Conservation (phyloP, 805 yeast species). For the Spathaspora girioi region DNA sequence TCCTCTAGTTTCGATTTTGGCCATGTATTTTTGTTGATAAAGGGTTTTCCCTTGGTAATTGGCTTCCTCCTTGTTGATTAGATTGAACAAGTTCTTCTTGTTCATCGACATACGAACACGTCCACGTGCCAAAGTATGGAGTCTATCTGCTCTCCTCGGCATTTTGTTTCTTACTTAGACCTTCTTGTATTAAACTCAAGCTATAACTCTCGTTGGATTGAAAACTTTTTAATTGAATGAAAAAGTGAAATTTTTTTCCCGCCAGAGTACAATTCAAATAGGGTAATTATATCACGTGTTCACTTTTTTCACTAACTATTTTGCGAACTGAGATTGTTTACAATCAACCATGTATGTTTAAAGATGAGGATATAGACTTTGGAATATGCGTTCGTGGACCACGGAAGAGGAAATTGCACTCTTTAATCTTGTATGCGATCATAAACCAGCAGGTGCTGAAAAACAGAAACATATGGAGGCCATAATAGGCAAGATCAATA, state of each 20-base stretch:
- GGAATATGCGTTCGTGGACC: constrained; percentile 41
- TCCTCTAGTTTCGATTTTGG: constrained; percentile 88
- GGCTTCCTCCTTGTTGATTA: constrained; percentile 66
- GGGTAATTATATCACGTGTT: constrained; percentile 1
- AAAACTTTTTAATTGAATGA: neutral
- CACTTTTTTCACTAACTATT: neutral
- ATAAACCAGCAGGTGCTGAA: constrained; percentile 63
- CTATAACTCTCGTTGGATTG: neutral
- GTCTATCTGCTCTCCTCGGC: constrained; percentile 60
- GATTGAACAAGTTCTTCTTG: constrained; percentile 85
- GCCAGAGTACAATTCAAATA: neutral
- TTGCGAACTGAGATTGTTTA: neutral
- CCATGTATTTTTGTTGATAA: constrained; percentile 87
- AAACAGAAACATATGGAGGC: constrained; percentile 41
- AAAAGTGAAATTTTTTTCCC: constrained; percentile 1
- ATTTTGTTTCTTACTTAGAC: constrained; percentile 22
- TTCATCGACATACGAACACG: constrained; percentile 87
- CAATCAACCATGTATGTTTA: neutral
- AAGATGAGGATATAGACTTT: neutral
- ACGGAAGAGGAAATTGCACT: constrained; percentile 60
- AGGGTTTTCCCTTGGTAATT: constrained; percentile 60
- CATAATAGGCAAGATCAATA: constrained; percentile 38
- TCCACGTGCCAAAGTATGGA: constrained; percentile 61
- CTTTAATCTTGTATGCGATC: constrained; percentile 57
- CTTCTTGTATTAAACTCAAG: neutral